Base-by-base conservation (phyloP, 2,329 filamentous ascomycete species). In the Fusarium anguioides region DNA sequence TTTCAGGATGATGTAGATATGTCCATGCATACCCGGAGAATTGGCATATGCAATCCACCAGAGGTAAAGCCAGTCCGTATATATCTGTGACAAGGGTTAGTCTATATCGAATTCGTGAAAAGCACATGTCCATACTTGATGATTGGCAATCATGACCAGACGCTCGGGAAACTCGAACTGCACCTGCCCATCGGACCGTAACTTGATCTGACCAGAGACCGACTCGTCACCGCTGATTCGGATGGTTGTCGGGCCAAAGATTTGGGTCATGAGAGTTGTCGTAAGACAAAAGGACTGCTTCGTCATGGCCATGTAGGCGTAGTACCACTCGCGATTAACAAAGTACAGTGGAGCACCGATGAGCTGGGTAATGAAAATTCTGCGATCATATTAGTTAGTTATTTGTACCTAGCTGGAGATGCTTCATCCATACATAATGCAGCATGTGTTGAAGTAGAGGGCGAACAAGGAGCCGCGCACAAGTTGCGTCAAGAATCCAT, bases 1-100 rank as follows among this genome's bases (percentile, higher is more conserved):
- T 75, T 97, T 97, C 50, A 96, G 82, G 72, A 97, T 95, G 75
- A 97, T 97, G 81, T 93, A 96, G 73, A 97, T 85, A 75, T 93
- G 91, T 12, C 94, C 93, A 72, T 96, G 91, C 87, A 93, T 93
- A 51, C 86, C 85, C 57, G 91, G 91, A 3, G 72, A 77, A 74
- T 89, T 90, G 24, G 91, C 93, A 73, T 97, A 97, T n/a, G 89
- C 92, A 24, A 93, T 89, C 93, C 93, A 97, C 93, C 93, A 97
- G 9, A 97, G 86, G 75, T 97, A 97, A 10, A 96, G 80, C 93
- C 93, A 97, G 79, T 97, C 93, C 10, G 93, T 95, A 75, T 97
- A 96, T 50, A 96, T 89, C 86, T 86, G 68, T 23, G 24, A 15
- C 3, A 50, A 26, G 27, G 6, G 21, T 51, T 18, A 55, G 31